phyloP scores from a whole-genome alignment of 345 rosid species.

The Ceriops decandra region DNA sequence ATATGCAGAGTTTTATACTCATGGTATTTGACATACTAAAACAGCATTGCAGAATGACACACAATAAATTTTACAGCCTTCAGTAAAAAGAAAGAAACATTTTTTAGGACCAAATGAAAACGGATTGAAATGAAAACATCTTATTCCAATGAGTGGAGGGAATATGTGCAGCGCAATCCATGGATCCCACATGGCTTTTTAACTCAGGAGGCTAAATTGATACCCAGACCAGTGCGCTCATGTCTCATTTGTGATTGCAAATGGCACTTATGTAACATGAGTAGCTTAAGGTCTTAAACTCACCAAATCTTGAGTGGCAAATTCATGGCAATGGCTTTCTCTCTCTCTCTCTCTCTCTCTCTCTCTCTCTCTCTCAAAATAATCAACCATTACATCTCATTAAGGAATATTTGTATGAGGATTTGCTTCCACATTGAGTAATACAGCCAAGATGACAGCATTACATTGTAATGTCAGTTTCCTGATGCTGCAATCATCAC shows the following conservation, averaged over 20 bases:
- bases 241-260: too few relatives aligned
- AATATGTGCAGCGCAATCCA: neutral
- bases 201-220: too few relatives aligned
- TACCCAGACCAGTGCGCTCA: too few relatives aligned
- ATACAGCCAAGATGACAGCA: neutral
- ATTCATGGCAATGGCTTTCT: neutral
- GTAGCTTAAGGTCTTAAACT: too few relatives aligned
- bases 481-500: neutral
- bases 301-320: neutral
- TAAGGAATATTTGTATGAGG: too few relatives aligned
- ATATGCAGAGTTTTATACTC: constrained; percentile 5
- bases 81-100: neutral
- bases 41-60: neutral
- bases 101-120: neutral
- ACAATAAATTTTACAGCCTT: neutral
- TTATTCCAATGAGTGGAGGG: neutral
- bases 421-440: too few relatives aligned
- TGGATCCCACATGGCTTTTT: too few relatives aligned
- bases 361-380: too few relatives aligned
- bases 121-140: neutral
- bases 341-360: too few relatives aligned
- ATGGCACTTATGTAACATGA: too few relatives aligned
- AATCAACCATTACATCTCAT: too few relatives aligned
- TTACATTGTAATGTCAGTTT: constrained; percentile 2
- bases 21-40: constrained; percentile 3